Evolutionary conservation across 805 yeast species (phyloP).

Genomic region (Saccharomycopsis fermentans): DNA sequence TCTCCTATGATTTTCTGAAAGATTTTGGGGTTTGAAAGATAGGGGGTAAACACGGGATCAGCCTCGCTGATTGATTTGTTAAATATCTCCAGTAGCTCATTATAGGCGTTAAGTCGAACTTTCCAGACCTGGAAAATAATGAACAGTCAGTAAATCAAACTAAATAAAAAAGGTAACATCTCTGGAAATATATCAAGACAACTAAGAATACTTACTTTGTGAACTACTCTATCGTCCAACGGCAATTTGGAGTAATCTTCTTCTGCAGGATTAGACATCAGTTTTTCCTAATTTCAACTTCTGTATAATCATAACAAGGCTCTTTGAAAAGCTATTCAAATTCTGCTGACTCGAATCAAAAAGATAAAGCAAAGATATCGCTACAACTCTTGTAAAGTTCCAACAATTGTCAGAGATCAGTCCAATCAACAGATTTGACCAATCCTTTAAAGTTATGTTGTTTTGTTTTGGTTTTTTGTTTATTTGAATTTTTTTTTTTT

Average conservation of each 20-base stretch:
- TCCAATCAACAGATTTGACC: neutral
- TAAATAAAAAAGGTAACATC: neutral
- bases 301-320: neutral
- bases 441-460: no score
- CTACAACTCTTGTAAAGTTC: no score
- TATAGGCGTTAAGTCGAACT: conserved; percentile 72
- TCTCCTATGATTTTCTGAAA: conserved; percentile 59
- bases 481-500: neutral
- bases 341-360: no score
- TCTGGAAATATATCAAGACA: neutral
- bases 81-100: conserved; percentile 46
- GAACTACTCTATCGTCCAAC: conserved; percentile 52
- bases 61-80: conserved; percentile 41
- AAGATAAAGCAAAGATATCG: no score
- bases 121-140: conserved; percentile 46
- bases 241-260: conserved; percentile 57
- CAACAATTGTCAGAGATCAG: no score
- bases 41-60: conserved; percentile 45
- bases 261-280: conserved; percentile 30
- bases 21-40: conserved; percentile 41
- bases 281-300: neutral
- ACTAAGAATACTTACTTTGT: conserved; percentile 38
- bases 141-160: no score
- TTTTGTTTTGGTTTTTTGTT: neutral
- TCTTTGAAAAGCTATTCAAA: neutral